Conservation (phyloP, 257 asterid genomes). For the Jacaranda mimosifolia region DNA sequence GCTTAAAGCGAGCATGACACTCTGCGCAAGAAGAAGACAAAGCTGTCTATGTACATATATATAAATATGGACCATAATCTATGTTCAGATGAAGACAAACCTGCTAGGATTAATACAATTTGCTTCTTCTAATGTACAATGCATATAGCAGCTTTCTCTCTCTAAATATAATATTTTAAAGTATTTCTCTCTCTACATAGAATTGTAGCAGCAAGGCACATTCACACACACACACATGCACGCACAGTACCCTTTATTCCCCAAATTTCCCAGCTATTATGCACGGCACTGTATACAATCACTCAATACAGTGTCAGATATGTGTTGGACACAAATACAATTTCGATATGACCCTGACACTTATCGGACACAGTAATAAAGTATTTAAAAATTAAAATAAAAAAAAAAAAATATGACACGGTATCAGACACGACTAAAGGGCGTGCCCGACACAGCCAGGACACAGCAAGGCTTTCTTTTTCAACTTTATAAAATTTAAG, state of each 20-base stretch:
- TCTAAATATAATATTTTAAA: not conserved
- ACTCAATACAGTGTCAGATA: no score
- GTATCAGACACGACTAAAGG: no score
- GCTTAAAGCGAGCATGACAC: not conserved
- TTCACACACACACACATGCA: conserved; percentile 15
- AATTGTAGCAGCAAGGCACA: conserved; percentile 9
- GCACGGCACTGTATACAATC: no score
- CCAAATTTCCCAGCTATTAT: conserved; percentile 24
- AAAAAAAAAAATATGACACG: no score
- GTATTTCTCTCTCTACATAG: conserved; percentile 11
- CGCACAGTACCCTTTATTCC: conserved; percentile 26
- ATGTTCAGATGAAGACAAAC: conserved; percentile 37
- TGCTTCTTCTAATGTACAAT: conserved; percentile 31
- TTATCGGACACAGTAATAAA: no score
- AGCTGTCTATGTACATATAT: not conserved
- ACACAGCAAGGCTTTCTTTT: no score
- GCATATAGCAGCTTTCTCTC: conserved; percentile 38
- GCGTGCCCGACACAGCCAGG: no score
- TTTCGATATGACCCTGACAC: no score
- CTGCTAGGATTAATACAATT: not conserved
- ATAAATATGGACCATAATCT: conserved; percentile 6
- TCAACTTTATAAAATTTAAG: no score
- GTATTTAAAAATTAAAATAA: no score
- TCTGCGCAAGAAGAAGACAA: conserved; percentile 36
- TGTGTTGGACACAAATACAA: no score